phyloP scores from a whole-genome alignment of 192 early-diverging fungal species.

The Gamsiella multidivaricata region DNA sequence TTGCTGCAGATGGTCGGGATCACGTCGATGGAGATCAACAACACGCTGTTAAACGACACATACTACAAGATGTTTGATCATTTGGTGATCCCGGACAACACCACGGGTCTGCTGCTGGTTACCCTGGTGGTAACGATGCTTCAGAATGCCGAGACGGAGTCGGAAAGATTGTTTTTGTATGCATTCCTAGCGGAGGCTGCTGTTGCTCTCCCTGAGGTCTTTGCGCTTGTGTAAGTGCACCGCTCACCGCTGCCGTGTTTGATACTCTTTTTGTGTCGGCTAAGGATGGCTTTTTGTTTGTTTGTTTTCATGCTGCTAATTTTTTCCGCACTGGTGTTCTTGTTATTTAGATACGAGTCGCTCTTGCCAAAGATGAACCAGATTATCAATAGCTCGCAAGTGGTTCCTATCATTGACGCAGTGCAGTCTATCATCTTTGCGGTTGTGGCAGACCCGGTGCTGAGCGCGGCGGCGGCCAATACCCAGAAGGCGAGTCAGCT shows the following conservation, averaged over 20 bases:
- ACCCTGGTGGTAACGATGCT: constrained; percentile 78
- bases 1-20: constrained; percentile 66
- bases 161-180: constrained; percentile 80
- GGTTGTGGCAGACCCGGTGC: constrained; percentile 63
- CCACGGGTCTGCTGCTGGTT: constrained; percentile 70
- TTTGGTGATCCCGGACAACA: constrained; percentile 72
- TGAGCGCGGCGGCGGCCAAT: constrained; percentile 40
- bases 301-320: neutral
- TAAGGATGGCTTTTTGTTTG: neutral
- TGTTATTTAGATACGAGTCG: constrained; percentile 67
- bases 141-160: constrained; percentile 76
- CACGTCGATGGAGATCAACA: constrained; percentile 58
- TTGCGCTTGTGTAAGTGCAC: constrained; percentile 77
- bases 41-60: constrained; percentile 53
- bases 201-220: constrained; percentile 74
- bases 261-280: neutral
- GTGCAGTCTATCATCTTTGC: constrained; percentile 80
- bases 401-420: constrained; percentile 71
- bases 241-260: too few species aligned
- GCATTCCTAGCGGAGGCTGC: constrained; percentile 82
- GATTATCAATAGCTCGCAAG: constrained; percentile 72
- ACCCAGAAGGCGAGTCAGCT: constrained; percentile 56
- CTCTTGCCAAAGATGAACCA: constrained; percentile 80
- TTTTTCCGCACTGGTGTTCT: constrained; percentile 13
- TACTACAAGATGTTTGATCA: constrained; percentile 76